Conservation (phyloP, 768 basidiomycete genomes). For the Trametes cinnabarina region DNA sequence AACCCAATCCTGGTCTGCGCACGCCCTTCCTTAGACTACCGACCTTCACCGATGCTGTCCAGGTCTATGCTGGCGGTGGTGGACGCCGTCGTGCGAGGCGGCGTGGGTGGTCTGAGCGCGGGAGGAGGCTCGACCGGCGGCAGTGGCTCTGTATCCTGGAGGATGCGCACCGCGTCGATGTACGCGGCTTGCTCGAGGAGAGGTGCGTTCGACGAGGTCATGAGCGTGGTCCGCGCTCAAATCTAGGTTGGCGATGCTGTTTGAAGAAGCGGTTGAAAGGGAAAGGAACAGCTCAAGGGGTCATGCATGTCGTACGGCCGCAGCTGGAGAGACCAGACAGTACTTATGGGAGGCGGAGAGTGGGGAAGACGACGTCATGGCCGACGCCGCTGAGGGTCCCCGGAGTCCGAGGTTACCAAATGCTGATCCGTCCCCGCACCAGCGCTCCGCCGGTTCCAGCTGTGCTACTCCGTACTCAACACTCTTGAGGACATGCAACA, state of each 20-base stretch:
- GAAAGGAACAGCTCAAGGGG: too few species aligned
- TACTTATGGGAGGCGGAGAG: not conserved
- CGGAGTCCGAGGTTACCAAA: not conserved
- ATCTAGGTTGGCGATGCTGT: not conserved
- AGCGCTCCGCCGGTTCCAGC: not conserved
- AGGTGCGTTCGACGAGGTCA: not conserved
- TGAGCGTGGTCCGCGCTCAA: not conserved
- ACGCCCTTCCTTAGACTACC: not conserved
- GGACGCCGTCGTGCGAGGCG: not conserved
- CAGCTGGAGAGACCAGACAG: not conserved
- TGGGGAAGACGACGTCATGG: slow-evolving; percentile 6
- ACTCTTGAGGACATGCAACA: too few species aligned
- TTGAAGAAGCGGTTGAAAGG: too few species aligned
- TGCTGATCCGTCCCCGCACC: slow-evolving; percentile 6
- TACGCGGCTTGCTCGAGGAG: slow-evolving; percentile 4
- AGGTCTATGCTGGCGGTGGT: slow-evolving; percentile 16
- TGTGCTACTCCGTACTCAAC: slow-evolving; percentile 4
- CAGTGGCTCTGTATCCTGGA: not conserved
- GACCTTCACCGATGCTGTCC: slow-evolving; percentile 22
- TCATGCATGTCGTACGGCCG: not conserved
- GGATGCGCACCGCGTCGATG: slow-evolving; percentile 3
- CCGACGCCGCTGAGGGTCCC: not conserved
- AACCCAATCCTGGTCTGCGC: not conserved
- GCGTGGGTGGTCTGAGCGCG: not conserved
- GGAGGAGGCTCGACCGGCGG: not conserved